Percentiles rank a stretch among this genome's conserved stretches.
These are phyloP conservation scores for Monosporascus sp. DNA, from an alignment of 2,329 filamentous ascomycete genomes.

Conservation along the genomic window DNA sequence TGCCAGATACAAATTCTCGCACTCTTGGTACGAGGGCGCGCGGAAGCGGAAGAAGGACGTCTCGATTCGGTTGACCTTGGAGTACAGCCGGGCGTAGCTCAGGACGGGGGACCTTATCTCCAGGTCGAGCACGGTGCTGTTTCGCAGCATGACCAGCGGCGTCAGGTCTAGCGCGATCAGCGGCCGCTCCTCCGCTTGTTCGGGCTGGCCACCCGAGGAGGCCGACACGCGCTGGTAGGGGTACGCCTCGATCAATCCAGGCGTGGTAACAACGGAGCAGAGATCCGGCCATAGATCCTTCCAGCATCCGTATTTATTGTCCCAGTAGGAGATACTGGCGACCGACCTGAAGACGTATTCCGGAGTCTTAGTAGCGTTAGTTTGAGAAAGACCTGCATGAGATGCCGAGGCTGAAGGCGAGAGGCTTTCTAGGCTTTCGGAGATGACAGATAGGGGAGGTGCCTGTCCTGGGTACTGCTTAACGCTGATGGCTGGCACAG, in stretches of 20 bases:
- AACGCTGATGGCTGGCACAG: slow-evolving; percentile 54
- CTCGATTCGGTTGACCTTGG: slow-evolving; percentile 60
- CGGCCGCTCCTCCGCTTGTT: slow-evolving; percentile 34
- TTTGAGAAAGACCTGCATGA: slow-evolving; percentile 65
- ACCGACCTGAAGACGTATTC: slow-evolving; percentile 42
- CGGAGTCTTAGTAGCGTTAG: slow-evolving; percentile 33
- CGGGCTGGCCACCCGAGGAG: slow-evolving; percentile 26
- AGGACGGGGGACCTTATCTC: slow-evolving; percentile 86
- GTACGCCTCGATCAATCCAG: slow-evolving; percentile 55
- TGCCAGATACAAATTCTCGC: slow-evolving; percentile 73
- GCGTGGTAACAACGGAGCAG: slow-evolving; percentile 51
- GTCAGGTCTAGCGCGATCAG: slow-evolving; percentile 77
- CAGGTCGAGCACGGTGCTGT: slow-evolving; percentile 88
- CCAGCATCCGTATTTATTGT: slow-evolving; percentile 54
- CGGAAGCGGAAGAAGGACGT: slow-evolving; percentile 84
- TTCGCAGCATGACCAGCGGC: slow-evolving; percentile 80
- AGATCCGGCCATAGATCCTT: slow-evolving; percentile 48
- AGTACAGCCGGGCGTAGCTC: slow-evolving; percentile 46
- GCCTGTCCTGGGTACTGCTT: slow-evolving; percentile 27
- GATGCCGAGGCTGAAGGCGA: slow-evolving; percentile 79
- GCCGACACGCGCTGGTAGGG: slow-evolving; percentile 32
- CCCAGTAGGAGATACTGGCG: slow-evolving; percentile 57
- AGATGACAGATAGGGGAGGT: slow-evolving; percentile 35
- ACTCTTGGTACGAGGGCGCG: slow-evolving; percentile 69
- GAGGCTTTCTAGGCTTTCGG: slow-evolving; percentile 49